Conservation (phyloP, 2,329 filamentous ascomycete species). For the Beauveria medogensis region DNA sequence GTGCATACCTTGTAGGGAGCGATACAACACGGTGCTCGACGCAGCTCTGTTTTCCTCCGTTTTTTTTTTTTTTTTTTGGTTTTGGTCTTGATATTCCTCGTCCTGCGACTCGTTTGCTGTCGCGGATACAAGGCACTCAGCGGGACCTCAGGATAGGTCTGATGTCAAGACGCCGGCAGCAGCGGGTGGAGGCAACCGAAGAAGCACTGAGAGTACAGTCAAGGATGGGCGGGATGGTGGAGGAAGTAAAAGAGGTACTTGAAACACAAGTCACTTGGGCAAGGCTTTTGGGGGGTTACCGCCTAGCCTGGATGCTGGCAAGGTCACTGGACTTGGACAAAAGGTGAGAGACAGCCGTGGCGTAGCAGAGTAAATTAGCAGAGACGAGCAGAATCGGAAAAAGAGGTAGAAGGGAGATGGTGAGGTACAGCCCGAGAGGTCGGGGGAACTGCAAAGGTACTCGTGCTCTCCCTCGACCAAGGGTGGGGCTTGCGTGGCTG, state of each 20-base stretch:
- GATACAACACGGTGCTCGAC: not conserved
- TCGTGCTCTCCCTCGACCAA: not conserved
- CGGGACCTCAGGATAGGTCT: not conserved
- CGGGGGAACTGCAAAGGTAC: constrained; percentile 8
- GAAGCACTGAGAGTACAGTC: constrained; percentile 3
- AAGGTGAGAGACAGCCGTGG: not conserved
- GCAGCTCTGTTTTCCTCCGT: not conserved
- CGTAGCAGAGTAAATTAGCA: not conserved
- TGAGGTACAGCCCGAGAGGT: not conserved
- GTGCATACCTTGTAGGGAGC: not conserved
- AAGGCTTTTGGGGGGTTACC: constrained; percentile 16
- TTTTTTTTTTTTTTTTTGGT: not conserved
- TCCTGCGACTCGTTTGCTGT: constrained; percentile 1
- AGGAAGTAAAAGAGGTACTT: constrained; percentile 27
- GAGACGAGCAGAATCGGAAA: not conserved
- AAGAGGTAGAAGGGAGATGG: not conserved
- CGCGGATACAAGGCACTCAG: not conserved
- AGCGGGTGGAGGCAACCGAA: not conserved
- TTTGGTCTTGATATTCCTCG: not conserved
- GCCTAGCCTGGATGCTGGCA: constrained; percentile 12
- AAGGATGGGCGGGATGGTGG: constrained; percentile 14
- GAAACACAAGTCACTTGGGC: constrained; percentile 32
- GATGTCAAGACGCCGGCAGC: not conserved
- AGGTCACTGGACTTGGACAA: constrained; percentile 6
- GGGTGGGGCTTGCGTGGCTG: not conserved